Conservation (phyloP, 2,329 filamentous ascomycete genomes). For the Aspergillus tamarii region DNA sequence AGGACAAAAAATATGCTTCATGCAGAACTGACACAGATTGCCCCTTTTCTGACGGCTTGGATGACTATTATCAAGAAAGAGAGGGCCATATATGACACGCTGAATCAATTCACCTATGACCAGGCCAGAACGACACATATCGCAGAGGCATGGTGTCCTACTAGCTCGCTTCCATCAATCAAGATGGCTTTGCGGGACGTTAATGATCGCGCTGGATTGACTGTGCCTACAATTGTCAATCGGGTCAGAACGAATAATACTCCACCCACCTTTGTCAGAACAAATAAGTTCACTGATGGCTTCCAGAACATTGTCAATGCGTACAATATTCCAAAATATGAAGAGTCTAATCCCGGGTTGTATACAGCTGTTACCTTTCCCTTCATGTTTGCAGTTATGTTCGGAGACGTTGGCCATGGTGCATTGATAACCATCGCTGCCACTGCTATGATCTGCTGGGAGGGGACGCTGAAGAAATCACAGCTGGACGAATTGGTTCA, state of each 20-base stretch:
- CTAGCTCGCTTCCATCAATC: constrained; percentile 84
- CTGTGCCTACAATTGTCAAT: constrained; percentile 97
- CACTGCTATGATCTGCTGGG: constrained; percentile 92
- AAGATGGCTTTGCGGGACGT: constrained; percentile 94
- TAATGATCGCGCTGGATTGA: constrained; percentile 90
- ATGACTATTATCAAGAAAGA: constrained; percentile 98
- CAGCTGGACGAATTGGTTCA: constrained; percentile 97
- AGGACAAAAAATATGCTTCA: constrained; percentile 95
- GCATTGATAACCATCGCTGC: constrained; percentile 84
- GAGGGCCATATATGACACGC: constrained; percentile 93
- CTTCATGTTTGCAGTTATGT: constrained; percentile 99
- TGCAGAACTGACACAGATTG: constrained; percentile 90
- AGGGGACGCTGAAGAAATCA: constrained; percentile 76
- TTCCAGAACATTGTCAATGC: constrained; percentile 99
- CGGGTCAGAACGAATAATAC: constrained; percentile 97
- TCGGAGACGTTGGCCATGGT: constrained; percentile 95
- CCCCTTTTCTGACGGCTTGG: constrained; percentile 89
- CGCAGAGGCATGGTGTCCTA: constrained; percentile 97
- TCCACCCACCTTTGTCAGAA: constrained; percentile 95
- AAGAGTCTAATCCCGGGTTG: constrained; percentile 93
- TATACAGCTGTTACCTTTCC: constrained; percentile 97
- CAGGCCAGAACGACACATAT: constrained; percentile 93
- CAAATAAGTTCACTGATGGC: constrained; percentile 96
- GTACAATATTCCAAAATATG: constrained; percentile 96
- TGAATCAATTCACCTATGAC: constrained; percentile 97